Conservation (phyloP, 164 flowering plant species). For the Magnolia sinica region DNA sequence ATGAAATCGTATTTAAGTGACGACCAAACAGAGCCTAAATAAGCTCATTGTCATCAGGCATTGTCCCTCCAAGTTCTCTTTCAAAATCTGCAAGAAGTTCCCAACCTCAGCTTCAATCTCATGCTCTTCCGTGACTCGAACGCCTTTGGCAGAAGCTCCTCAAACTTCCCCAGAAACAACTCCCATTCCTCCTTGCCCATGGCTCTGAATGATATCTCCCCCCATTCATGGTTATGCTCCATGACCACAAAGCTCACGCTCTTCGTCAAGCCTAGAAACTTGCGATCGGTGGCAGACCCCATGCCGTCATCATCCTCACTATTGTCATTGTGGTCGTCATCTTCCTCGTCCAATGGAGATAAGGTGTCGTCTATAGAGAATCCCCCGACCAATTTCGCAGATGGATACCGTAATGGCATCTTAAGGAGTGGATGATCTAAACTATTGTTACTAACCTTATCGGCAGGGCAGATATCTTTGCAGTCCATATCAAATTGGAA, state of each 20-base stretch:
- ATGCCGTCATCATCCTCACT: not conserved
- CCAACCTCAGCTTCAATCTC: constrained; percentile 17
- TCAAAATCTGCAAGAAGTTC: not conserved
- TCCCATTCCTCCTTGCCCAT: constrained; percentile 59
- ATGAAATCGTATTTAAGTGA: no score
- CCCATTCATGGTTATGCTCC: constrained; percentile 27
- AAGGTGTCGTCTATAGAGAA: constrained; percentile 7
- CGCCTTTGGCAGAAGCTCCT: constrained; percentile 50
- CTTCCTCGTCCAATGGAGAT: constrained; percentile 7
- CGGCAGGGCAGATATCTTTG: constrained; percentile 9
- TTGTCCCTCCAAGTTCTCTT: not conserved
- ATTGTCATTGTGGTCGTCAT: not conserved
- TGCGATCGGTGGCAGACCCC: not conserved
- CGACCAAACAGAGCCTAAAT: not conserved
- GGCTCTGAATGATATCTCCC: constrained; percentile 44
- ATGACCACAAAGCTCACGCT: constrained; percentile 46
- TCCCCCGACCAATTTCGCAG: constrained; percentile 18
- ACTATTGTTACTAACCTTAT: not conserved
- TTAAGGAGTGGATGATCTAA: constrained; percentile 23
- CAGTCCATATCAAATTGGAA: constrained; percentile 41
- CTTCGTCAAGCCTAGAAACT: constrained; percentile 24
- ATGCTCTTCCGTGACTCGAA: constrained; percentile 43
- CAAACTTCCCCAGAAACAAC: constrained; percentile 49
- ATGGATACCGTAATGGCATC: constrained; percentile 23
- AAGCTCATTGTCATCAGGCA: not conserved